Conservation (phyloP, 805 yeast species). For the Kurtzmaniella cleridarum region DNA sequence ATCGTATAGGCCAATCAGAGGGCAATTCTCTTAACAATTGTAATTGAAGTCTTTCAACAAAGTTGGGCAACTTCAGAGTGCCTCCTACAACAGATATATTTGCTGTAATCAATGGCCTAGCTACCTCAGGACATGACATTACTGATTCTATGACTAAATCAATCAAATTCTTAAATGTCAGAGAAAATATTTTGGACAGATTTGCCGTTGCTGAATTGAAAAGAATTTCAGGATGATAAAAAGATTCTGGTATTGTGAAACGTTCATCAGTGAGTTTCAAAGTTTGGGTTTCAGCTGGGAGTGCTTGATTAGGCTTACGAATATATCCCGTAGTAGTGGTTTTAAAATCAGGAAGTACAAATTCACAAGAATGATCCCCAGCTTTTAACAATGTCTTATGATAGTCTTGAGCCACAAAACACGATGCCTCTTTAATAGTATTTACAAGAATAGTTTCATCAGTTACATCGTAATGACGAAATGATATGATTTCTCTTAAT, state of each 20-base stretch:
- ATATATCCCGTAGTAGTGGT: slow-evolving; percentile 69
- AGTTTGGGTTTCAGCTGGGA: slow-evolving; percentile 48
- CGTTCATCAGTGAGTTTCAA: slow-evolving; percentile 75
- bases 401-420: slow-evolving; percentile 64
- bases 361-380: slow-evolving; percentile 47
- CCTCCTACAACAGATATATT: slow-evolving; percentile 86
- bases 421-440: slow-evolving; percentile 74
- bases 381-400: slow-evolving; percentile 37
- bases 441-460: slow-evolving; percentile 85
- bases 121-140: slow-evolving; percentile 62
- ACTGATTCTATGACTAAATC: slow-evolving; percentile 75
- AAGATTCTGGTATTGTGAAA: slow-evolving; percentile 79
- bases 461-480: slow-evolving; percentile 86
- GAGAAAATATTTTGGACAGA: slow-evolving; percentile 26
- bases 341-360: slow-evolving; percentile 83
- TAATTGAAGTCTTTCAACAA: slow-evolving; percentile 50
- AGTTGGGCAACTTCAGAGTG: slow-evolving; percentile 63
- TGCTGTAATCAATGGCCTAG: slow-evolving; percentile 69
- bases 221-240: slow-evolving; percentile 76
- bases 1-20: slow-evolving; percentile 60
- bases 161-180: slow-evolving; percentile 64
- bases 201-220: slow-evolving; percentile 24
- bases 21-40: slow-evolving; percentile 69
- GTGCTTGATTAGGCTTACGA: neutral
- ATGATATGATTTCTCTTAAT: slow-evolving; percentile 78